These are phyloP conservation scores for Sarocladium strictum DNA, from an alignment of 2,329 filamentous ascomycete genomes.

Conservation along the genomic window DNA sequence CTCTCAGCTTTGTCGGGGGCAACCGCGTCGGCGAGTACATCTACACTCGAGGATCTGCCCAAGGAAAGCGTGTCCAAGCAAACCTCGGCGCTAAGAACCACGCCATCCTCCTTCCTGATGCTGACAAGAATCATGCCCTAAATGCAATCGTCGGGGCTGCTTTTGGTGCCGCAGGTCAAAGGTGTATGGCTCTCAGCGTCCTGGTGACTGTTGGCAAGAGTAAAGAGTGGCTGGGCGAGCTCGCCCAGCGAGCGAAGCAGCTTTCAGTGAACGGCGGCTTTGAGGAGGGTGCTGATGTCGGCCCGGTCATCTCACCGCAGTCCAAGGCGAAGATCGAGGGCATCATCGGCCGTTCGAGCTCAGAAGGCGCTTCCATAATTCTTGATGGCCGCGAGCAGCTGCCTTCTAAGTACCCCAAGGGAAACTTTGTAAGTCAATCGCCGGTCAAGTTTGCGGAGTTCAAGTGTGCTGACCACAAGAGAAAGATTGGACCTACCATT, in stretches of 20 bases:
- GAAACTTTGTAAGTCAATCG: slow-evolving; percentile 56
- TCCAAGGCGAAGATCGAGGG: slow-evolving; percentile 66
- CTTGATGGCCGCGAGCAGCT: slow-evolving; percentile 66
- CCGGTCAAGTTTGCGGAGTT: not conserved
- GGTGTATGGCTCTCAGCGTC: slow-evolving; percentile 63
- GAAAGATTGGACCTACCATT: slow-evolving; percentile 63
- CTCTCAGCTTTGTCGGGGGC: slow-evolving; percentile 69
- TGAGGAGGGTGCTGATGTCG: slow-evolving; percentile 65
- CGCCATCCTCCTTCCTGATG: slow-evolving; percentile 68
- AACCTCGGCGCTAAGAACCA: slow-evolving; percentile 80
- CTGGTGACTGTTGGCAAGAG: slow-evolving; percentile 64
- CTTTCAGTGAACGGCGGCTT: slow-evolving; percentile 69
- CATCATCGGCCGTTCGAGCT: slow-evolving; percentile 45
- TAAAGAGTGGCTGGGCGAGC: slow-evolving; percentile 66
- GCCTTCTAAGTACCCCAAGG: slow-evolving; percentile 67
- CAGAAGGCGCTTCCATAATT: slow-evolving; percentile 46
- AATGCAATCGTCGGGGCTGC: slow-evolving; percentile 69
- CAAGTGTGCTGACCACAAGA: not conserved
- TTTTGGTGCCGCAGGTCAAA: slow-evolving; percentile 62
- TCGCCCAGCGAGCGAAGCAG: slow-evolving; percentile 63
- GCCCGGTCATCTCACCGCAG: slow-evolving; percentile 67
- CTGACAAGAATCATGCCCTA: slow-evolving; percentile 74
- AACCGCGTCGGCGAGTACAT: slow-evolving; percentile 83
- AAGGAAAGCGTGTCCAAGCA: slow-evolving; percentile 74
- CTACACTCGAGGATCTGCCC: slow-evolving; percentile 64